Percentiles rank a stretch among this genome's conserved stretches.
Evolutionary conservation across 768 basidiomycete species (phyloP).

Genomic region (Boletus coccyginus): DNA sequence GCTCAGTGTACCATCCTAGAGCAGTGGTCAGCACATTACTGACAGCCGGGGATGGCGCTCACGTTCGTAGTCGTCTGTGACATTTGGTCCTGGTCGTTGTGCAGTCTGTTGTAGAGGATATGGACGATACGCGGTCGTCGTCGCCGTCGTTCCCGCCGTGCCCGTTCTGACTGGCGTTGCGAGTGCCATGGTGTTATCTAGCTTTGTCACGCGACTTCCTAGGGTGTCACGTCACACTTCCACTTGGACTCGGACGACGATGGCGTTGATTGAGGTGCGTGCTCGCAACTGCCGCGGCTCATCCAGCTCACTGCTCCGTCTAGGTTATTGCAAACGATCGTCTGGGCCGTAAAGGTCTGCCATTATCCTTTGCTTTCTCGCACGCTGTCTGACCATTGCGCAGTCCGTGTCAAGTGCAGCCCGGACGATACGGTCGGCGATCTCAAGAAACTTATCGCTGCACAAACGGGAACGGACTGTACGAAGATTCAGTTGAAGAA

Average conservation of each 20-base stretch:
- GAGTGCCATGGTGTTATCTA: slow-evolving; percentile 22
- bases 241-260: slow-evolving; percentile 27
- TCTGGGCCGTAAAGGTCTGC: slow-evolving; percentile 84
- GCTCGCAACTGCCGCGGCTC: neutral
- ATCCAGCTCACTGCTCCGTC: slow-evolving; percentile 6
- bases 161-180: slow-evolving; percentile 30
- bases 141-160: slow-evolving; percentile 10
- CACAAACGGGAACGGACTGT: slow-evolving; percentile 87
- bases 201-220: slow-evolving; percentile 11
- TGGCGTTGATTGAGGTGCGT: slow-evolving; percentile 56
- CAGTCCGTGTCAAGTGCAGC: slow-evolving; percentile 94
- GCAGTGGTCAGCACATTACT: slow-evolving; percentile 4
- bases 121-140: slow-evolving; percentile 23
- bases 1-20: slow-evolving; percentile 85
- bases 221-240: slow-evolving; percentile 14
- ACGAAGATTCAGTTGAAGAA: slow-evolving; percentile 94
- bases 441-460: slow-evolving; percentile 94
- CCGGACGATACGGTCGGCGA: slow-evolving; percentile 96
- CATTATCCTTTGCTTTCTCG: neutral
- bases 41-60: slow-evolving; percentile 21
- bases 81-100: slow-evolving; percentile 36
- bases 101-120: slow-evolving; percentile 23
- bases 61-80: slow-evolving; percentile 81
- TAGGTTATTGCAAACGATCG: slow-evolving; percentile 96
- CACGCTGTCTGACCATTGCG: slow-evolving; percentile 7